Evolutionary conservation across 108 stramenopile genomes (phyloP).

Genomic region (Fragilaria crotonensis): DNA sequence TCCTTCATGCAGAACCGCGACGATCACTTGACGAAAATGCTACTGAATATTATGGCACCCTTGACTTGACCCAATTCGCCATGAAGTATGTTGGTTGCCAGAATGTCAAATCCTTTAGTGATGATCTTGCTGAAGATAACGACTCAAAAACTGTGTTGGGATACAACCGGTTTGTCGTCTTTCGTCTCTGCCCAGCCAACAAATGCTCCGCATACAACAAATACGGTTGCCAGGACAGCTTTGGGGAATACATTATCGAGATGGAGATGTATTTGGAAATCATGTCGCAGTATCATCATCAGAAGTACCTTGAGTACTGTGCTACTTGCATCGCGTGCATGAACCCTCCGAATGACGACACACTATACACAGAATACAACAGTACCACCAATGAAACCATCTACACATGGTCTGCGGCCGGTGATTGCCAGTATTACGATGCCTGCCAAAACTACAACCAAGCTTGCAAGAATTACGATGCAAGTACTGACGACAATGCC

Average conservation of each 20-base stretch:
- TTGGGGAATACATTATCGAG: constrained; percentile 69
- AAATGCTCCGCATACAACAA: constrained; percentile 50
- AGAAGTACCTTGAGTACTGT: constrained; percentile 58
- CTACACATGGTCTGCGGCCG: background rate
- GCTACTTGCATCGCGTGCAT: constrained; percentile 43
- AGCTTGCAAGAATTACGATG: constrained; percentile 41
- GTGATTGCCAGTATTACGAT: constrained; percentile 26
- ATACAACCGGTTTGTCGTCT: constrained; percentile 66
- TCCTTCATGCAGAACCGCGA: background rate
- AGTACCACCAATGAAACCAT: background rate
- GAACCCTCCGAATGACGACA: constrained; percentile 5
- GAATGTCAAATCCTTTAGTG: constrained; percentile 34
- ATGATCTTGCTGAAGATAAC: constrained; percentile 35
- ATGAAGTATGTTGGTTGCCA: constrained; percentile 74
- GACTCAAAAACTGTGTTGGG: constrained; percentile 37
- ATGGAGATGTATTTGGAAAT: constrained; percentile 61
- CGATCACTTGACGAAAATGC: background rate
- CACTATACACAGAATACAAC: background rate
- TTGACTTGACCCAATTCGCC: constrained; percentile 62
- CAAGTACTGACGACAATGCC: constrained; percentile 19
- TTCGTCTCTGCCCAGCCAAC: constrained; percentile 68
- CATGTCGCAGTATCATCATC: constrained; percentile 56
- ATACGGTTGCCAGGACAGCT: constrained; percentile 56
- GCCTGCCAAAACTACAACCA: constrained; percentile 25
- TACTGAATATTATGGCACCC: background rate